Conservation (phyloP, 1,284 basidiomycete species). For the Cutaneotrichosporon sp. region DNA sequence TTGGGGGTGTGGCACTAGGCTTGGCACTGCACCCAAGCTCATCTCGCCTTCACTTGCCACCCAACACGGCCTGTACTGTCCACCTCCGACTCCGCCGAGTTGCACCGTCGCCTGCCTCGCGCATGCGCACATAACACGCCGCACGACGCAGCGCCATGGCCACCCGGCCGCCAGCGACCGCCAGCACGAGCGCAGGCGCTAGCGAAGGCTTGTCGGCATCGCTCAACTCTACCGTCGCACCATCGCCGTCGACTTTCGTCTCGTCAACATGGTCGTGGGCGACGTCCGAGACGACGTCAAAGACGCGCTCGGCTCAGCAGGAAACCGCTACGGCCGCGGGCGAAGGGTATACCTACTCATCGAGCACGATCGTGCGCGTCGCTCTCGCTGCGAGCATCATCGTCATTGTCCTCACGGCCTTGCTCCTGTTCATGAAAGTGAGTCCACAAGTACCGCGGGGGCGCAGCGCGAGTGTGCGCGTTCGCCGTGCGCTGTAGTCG, state of each 20-base stretch:
- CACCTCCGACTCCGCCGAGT: background rate
- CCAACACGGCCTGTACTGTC: background rate
- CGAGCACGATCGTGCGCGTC: constrained; percentile 37
- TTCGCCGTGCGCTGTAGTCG: too few species aligned
- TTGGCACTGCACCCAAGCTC: background rate
- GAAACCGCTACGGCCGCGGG: constrained; percentile 8
- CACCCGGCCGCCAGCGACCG: too few species aligned
- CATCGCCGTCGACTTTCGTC: too few species aligned
- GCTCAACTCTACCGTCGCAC: too few species aligned
- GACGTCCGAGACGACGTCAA: background rate
- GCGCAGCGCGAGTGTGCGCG: too few species aligned
- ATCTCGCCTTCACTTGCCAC: background rate
- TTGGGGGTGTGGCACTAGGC: background rate
- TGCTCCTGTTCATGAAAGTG: constrained; percentile 40
- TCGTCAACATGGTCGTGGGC: too few species aligned
- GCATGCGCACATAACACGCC: too few species aligned
- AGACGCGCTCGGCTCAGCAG: background rate
- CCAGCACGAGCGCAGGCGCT: too few species aligned
- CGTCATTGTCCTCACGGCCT: constrained; percentile 30
- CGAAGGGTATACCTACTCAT: constrained; percentile 28
- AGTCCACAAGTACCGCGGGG: constrained; percentile 5
- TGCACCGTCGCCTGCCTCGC: background rate
- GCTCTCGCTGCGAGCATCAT: constrained; percentile 43
- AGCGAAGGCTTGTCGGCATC: too few species aligned
- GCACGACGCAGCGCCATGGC: too few species aligned